Base-by-base conservation (phyloP, 1,284 basidiomycete genomes). In the Mycocalia duriaeana region DNA sequence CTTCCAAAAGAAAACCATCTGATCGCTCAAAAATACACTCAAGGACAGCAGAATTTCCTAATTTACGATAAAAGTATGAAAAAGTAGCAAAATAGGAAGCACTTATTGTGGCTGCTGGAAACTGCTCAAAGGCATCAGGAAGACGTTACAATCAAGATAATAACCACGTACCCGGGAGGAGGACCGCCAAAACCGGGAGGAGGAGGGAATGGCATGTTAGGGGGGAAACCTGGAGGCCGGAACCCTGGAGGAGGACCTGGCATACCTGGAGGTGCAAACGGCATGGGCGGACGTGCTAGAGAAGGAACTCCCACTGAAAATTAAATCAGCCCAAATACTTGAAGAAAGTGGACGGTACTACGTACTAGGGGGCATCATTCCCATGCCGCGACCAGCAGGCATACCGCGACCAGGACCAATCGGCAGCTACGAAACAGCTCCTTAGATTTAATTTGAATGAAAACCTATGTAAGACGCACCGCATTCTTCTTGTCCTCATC, bases 381-480 rank as follows among this genome's bases (percentile, higher is more conserved):
- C 94, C 81, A 98, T 96, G 44, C 96, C 95, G 60, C 95, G 87
- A 54, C 96, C 95, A 49, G 95, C 94, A 60, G 94, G 91, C 72
- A 92, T 86, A 57, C 94, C 96, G 51, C 89, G 83, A 53, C 96
- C 96, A 61, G 94, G 92, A 46, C 95, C 96, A 50, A 82, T 77
- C 54, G 89, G 85, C 53, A 94, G 75, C 91, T 93, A 62, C 2
- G 35, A 57, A 50, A 39, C 44, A 44, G 43, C 44, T 49, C n/a
- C 20, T 47, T 46, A 25, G 11, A 25, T 16, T 7, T 16, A 23
- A 26, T 20, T 16, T 14, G 35, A 37, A 20, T 48, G 24, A 47
- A 45, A 43, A 18, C 23, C 19, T 18, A 24, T 42, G 36, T 39
- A n/a, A 44, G 9, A 68, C 73, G 50, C 54, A 86, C 83, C 48